Percentiles rank a stretch among this genome's conserved stretches.
Conservation (phyloP, 2,329 filamentous ascomycete species). For the Phialophora expanda region DNA sequence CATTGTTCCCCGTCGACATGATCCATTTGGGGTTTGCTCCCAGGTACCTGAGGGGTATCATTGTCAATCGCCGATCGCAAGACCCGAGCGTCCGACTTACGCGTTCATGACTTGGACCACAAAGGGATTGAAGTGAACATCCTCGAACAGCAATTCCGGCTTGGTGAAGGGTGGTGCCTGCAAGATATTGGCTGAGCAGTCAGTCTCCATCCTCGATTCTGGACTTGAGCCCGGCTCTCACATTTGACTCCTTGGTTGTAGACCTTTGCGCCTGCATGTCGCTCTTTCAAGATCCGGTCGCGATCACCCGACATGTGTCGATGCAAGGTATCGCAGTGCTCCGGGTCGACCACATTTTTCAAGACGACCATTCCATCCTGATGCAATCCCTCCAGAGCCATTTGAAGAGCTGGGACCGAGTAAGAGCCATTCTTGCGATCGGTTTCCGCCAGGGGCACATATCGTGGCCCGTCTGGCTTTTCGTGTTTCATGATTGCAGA, state of each 20-base stretch:
- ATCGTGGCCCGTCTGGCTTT: conserved; percentile 37
- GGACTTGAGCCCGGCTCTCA: conserved; percentile 22
- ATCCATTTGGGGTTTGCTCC: conserved; percentile 50
- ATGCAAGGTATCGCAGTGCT: conserved; percentile 46
- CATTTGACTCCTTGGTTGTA: conserved; percentile 48
- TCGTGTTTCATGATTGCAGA: conserved; percentile 9
- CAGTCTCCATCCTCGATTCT: neutral
- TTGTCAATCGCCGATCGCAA: conserved; percentile 25
- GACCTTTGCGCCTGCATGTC: conserved; percentile 33
- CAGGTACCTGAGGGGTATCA: conserved; percentile 43
- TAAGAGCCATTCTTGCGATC: conserved; percentile 40
- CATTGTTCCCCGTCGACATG: conserved; percentile 51
- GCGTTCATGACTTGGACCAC: conserved; percentile 50
- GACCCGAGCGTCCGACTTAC: conserved; percentile 39
- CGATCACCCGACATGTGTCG: conserved; percentile 47
- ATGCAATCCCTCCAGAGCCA: conserved; percentile 46
- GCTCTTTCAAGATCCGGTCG: conserved; percentile 36
- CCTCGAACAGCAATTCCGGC: conserved; percentile 44
- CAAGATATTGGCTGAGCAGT: conserved; percentile 47
- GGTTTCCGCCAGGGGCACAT: conserved; percentile 37
- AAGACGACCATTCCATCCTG: conserved; percentile 48
- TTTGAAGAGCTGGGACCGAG: conserved; percentile 42
- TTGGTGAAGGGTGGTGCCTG: conserved; percentile 47
- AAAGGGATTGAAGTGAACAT: conserved; percentile 52
- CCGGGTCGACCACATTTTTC: conserved; percentile 45